Evolutionary conservation across 331 rosid species (phyloP), one percentile per base, ranked within the genome.

Genomic region (Telfairia occidentalis): DNA sequence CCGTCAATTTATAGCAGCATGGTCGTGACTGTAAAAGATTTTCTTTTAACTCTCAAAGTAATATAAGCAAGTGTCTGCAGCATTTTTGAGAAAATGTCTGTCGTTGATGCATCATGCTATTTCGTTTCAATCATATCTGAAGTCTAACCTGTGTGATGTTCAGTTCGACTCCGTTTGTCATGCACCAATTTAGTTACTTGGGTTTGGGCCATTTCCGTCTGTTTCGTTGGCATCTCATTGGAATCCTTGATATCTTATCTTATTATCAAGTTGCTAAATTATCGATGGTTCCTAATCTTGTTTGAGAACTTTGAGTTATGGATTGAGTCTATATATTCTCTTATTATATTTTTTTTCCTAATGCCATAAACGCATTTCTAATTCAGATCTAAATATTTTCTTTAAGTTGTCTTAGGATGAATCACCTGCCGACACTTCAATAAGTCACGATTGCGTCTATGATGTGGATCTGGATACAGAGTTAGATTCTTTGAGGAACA

Each of bases 401-500:
- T 46, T 61, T 76, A 63, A 29, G 65, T 54, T 54, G 55, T 79
- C 84, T 59, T 77, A 95, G 99, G 93, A 71, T 42, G 88, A 87
- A 73, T 28, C 86, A 34, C 82, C 73, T 50, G 82, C 29, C 7
- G 79, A 82, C 18, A 70, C 26, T 61, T 49, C 64, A 19, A 37
- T 64, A 21, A 58, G 30, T 83, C 75, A 48, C 52, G 82, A 71
- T 79, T 78, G 80, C 53, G 34, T 64, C 53, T 30, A 40, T 23
- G 88, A 90, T 72, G 82, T 81, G 8, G 90, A 85, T 69, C 50
- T 82, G 37, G 97, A 92, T 76, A 90, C 84, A 1, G 83, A 86
- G 76, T 81, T 91, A 73, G 90, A 88, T 50, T 85, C 79, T 21
- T 76, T 90, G 82, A 90, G 97, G 82, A 80, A 66, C 81, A 85